Evolutionary conservation across 2,329 filamentous ascomycete species (phyloP), one percentile per base, ranked within the genome.

Genomic region (Blastomyces percursus): DNA sequence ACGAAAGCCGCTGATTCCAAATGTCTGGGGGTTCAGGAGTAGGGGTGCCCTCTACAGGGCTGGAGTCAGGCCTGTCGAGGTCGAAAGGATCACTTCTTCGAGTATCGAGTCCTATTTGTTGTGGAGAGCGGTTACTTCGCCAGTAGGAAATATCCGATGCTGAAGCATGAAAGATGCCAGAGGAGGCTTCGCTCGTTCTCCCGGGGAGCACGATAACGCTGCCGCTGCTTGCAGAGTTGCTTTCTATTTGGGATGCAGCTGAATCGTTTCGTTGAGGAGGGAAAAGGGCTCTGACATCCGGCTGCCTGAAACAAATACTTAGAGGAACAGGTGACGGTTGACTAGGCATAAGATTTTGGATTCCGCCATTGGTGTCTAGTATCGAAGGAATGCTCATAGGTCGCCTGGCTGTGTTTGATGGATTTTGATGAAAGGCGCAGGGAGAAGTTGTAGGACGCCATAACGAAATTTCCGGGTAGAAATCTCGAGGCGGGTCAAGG

Each of bases 81-180:
- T 76, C 74, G 58, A 75, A 76, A 0, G 74, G 71, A 46, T 76
- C 69, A 61, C 72, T 63, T 54, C 59, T 74, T 42, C 71, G 69
- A 24, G 66, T 69, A 55, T 69, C 74, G 21, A 66, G 62, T 14
- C 66, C 68, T 55, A 51, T 63, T 60, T 66, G 52, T 35, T 24
- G n/a, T 3, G 63, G 42, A 35, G 64, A 62, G 9, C 65, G 63
- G 7, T 61, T 55, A 30, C 11, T 64, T 61, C 62, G 64, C 66
- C 61, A 66, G 60, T 50, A 63, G 35, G 66, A 65, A 30, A 70
- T 56, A 16, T 66, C 61, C 1, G 63, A 66, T 35, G 63, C 63
- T n/a, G 63, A 62, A 12, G 51, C 62, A 19, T 42, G 32, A 42
- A 51, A 30, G 19, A 54, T 40, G 30, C 30, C 44, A 42, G 59